Evolutionary conservation across 1,284 basidiomycete species (phyloP).

Genomic region (Naganishia sp.): DNA sequence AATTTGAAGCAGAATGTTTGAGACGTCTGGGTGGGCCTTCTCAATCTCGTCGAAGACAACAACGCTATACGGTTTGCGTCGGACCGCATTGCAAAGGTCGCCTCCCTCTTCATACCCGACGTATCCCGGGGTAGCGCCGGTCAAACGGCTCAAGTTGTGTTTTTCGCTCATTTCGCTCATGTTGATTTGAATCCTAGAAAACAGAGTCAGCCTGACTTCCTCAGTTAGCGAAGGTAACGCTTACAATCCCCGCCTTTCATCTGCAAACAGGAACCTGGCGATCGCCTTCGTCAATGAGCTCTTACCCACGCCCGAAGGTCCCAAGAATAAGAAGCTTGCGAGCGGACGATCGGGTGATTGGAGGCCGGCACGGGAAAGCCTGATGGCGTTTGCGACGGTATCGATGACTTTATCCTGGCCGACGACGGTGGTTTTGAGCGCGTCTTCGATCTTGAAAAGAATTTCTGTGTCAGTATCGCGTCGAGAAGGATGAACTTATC

Average conservation of each 20-base stretch:
- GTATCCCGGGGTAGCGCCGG: slow-evolving; percentile 85
- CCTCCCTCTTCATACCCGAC: slow-evolving; percentile 85
- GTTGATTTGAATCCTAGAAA: slow-evolving; percentile 75
- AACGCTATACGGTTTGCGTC: slow-evolving; percentile 63
- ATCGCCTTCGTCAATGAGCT: slow-evolving; percentile 86
- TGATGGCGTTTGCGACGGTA: slow-evolving; percentile 81
- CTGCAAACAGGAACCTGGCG: slow-evolving; percentile 82
- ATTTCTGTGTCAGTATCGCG: slow-evolving; percentile 1
- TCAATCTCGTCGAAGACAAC: slow-evolving; percentile 40
- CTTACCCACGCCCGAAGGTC: slow-evolving; percentile 71
- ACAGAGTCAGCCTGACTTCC: background rate
- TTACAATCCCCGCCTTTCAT: slow-evolving; percentile 78
- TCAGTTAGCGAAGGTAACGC: slow-evolving; percentile 42
- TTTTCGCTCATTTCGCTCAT: slow-evolving; percentile 92
- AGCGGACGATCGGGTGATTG: slow-evolving; percentile 83
- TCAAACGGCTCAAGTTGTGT: slow-evolving; percentile 83
- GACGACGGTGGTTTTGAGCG: slow-evolving; percentile 72
- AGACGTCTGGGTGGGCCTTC: slow-evolving; percentile 62
- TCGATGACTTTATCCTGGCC: slow-evolving; percentile 83
- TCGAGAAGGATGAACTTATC: background rate
- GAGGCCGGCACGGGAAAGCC: slow-evolving; percentile 85
- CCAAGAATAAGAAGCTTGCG: slow-evolving; percentile 88
- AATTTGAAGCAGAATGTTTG: slow-evolving; percentile 88
- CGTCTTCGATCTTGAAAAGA: slow-evolving; percentile 73
- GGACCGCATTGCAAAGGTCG: slow-evolving; percentile 82